Base-by-base conservation (phyloP, 1,139 yeast genomes). In the Taphrina flavorubra region DNA sequence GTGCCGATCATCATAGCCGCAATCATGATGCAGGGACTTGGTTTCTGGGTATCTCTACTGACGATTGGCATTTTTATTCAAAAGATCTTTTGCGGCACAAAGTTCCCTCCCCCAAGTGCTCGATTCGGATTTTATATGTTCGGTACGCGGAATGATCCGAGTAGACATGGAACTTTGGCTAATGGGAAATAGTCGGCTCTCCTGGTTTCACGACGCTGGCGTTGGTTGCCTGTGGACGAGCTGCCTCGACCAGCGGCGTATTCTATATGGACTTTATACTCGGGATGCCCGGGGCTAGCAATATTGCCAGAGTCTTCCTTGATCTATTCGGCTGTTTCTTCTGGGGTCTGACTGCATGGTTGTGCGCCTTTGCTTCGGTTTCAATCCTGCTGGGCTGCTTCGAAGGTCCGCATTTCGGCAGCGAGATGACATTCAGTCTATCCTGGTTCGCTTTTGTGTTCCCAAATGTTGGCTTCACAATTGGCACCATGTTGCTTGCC, bases 21-120 rank as follows among this genome's bases (percentile, higher is more conserved):
- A n/a, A 59, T 65, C 58, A 58, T 59, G 59, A 51, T 65, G 25
- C 69, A 65, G 34, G 65, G 69, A 11, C 65, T 65, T 14, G 69
- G 69, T 31, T 65, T 58, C 59, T 58, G 65, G 65, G 44, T 65
- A 10, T 58, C 49, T 44, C 37, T 65, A 16, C n/a, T 58, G 51
- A 25, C 37, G 10, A 56, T 49, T n/a, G 56, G 62, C 20, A 44
- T 40, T 16, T 40, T 47, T 47, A 36, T 65, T 14, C 53, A 46
- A 4, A 47, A 53, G 8, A 46, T 65, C 13, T 58, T 65, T 20
- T 51, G 57, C 7, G 31, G 47, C 20, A 61, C 57, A 14, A 40
- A 39, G 11, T 39, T 65, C 18, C 49, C 65, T 13, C 37, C 37
- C 1, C 56, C 69, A 2, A 25, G 49, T 36, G 58, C 62, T n/a